Conservation (phyloP, 305 asterid genomes). For the Vinca major region DNA sequence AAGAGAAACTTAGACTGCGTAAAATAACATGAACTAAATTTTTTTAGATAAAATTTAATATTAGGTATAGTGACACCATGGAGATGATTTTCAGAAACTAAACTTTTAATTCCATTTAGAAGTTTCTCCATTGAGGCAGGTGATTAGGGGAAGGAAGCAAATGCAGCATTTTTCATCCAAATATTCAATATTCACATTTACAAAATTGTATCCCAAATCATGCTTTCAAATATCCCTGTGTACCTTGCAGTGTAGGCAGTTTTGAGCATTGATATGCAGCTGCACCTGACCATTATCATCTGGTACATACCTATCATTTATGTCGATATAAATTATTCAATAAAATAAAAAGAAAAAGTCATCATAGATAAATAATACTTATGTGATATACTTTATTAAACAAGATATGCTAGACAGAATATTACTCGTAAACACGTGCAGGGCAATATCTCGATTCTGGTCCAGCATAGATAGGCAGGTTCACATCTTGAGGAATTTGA, state of each 20-base stretch:
- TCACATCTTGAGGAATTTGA: conserved; percentile 53
- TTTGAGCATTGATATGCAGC: conserved; percentile 93
- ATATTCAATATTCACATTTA: background rate
- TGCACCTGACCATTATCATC: conserved; percentile 59
- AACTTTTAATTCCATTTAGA: background rate
- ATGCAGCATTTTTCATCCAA: background rate
- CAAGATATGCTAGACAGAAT: conserved; percentile 6
- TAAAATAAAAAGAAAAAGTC: conserved; percentile 7
- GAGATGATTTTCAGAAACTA: background rate
- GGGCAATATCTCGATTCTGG: conserved; percentile 96
- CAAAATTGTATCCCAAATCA: background rate
- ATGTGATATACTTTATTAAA: background rate
- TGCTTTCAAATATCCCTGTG: background rate
- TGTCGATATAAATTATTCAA: conserved; percentile 3
- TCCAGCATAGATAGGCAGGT: conserved; percentile 69
- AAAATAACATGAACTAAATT: no score
- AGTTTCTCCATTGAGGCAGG: background rate
- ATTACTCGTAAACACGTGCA: conserved; percentile 89
- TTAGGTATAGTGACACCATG: no score
- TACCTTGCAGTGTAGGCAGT: conserved; percentile 98
- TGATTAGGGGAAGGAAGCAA: background rate
- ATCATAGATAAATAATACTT: background rate
- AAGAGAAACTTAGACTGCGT: no score
- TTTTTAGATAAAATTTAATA: no score
- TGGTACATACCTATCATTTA: conserved; percentile 44